Evolutionary conservation across 2,329 filamentous ascomycete genomes (phyloP), one percentile per base, ranked within the genome.

Genomic region (Volutella citrinella): DNA sequence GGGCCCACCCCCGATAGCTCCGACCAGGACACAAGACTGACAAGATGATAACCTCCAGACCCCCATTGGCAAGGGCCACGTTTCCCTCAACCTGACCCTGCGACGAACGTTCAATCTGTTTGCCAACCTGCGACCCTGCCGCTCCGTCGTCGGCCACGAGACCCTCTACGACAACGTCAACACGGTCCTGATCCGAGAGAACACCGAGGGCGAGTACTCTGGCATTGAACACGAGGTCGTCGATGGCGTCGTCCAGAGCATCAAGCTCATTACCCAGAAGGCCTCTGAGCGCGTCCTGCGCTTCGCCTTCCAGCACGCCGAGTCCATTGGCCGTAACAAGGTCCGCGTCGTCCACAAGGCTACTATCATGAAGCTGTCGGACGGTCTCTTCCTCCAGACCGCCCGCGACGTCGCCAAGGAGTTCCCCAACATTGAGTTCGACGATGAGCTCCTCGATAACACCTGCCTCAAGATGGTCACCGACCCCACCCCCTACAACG

Each of bases 301-400:
- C 62, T 98, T 89, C 67, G 93, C 94, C 57, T 98, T 98, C 82
- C 91, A 98, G 74, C 89, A 98, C 65, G 93, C 93, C 54, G 78
- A 93, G 68, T 80, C 87, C 55, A 85, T 96, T 60, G 89, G 90
- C 70, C 87, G 87, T 76, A 90, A 82, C 64, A 96, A 96, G 85
- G 91, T 97, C 59, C 88, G 90, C 60, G 91, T 89, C 41, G 90
- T 97, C 47, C 93, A 98, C 85, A 98, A 98, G 81, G 93, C 93
- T 65, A 97, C 93, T 62, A 98, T 98, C 74, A 98, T 98, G 93
- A 98, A 98, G 82, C 95, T 96, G 87, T 91, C 85, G 63, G 93
- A 98, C 66, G 93, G 93, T 72, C 87, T 98, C 44, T 98, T 98
- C 82, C 79, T 98, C 54, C 86, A 78, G 67, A 88, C 85, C 45